Evolutionary conservation across 768 basidiomycete genomes (phyloP).

Genomic region (Tulasnella sp.): DNA sequence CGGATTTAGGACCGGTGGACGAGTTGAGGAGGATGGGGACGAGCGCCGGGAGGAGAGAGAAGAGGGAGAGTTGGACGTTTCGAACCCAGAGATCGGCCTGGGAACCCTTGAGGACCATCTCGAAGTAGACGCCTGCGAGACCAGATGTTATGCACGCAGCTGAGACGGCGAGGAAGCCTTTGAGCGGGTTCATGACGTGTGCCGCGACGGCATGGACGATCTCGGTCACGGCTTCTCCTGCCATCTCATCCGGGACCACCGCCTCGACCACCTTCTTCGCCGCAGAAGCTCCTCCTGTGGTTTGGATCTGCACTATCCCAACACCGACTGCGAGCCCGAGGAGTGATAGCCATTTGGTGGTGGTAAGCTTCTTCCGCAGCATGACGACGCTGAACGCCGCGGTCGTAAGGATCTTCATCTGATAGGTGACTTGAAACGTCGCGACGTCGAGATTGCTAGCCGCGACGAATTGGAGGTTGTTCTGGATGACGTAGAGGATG

Average conservation of each 20-base stretch:
- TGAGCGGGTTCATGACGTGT: conserved; percentile 65
- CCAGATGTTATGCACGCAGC: conserved; percentile 93
- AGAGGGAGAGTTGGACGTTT: conserved; percentile 90
- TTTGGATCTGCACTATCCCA: conserved; percentile 86
- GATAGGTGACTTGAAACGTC: conserved; percentile 93
- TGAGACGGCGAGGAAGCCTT: conserved; percentile 81
- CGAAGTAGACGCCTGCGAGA: conserved; percentile 94
- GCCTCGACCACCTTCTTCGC: background rate
- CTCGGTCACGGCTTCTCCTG: no score
- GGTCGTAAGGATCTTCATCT: conserved; percentile 95
- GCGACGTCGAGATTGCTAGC: conserved; percentile 89
- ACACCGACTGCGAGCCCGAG: conserved; percentile 80
- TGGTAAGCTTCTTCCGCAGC: conserved; percentile 60
- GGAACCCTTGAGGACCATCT: conserved; percentile 90
- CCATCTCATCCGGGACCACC: no score
- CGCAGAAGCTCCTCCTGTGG: conserved; percentile 20
- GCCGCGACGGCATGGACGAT: background rate
- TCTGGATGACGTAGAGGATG: conserved; percentile 90
- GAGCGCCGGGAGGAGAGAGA: conserved; percentile 82
- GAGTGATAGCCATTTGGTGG: conserved; percentile 74
- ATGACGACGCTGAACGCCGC: conserved; percentile 79
- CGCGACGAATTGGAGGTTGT: conserved; percentile 91
- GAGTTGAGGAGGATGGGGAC: conserved; percentile 59
- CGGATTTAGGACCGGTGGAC: conserved; percentile 23
- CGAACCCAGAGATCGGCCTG: conserved; percentile 89